These are phyloP conservation scores for Phytophthora brassicae DNA, from an alignment of 352 stramenopile genomes.

Conservation along the genomic window DNA sequence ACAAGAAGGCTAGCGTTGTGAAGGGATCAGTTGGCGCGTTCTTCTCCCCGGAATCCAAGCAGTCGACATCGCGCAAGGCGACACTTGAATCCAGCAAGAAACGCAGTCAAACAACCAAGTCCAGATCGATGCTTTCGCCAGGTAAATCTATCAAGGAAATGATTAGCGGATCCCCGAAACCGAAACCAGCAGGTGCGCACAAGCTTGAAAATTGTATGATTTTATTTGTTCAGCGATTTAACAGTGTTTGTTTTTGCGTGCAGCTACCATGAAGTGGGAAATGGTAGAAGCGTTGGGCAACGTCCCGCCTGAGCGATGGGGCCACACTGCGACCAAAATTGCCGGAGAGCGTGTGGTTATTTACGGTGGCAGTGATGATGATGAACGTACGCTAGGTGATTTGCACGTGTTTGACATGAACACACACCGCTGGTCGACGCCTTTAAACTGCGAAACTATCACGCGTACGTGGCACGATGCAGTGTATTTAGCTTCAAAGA, in stretches of 20 bases:
- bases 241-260: not conserved
- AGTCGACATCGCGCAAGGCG: conserved; percentile 23
- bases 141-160: conserved; percentile 27
- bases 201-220: not conserved
- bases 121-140: conserved; percentile 13
- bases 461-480: conserved; percentile 90
- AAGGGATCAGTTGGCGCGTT: conserved; percentile 29
- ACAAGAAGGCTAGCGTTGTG: conserved; percentile 23
- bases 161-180: conserved; percentile 8
- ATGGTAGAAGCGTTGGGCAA: conserved; percentile 38
- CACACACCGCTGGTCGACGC: conserved; percentile 72
- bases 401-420: conserved; percentile 86
- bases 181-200: conserved; percentile 30
- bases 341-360: conserved; percentile 85
- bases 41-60: conserved; percentile 53
- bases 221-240: not conserved
- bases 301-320: conserved; percentile 76
- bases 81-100: conserved; percentile 52
- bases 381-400: conserved; percentile 81
- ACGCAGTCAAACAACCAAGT: conserved; percentile 32
- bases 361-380: conserved; percentile 91
- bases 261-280: conserved; percentile 40
- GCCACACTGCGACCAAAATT: conserved; percentile 89
- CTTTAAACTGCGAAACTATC: conserved; percentile 90
- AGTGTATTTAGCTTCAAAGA: conserved; percentile 86